A percentile compares a stretch with the other conserved stretches of the same genome.
These are phyloP conservation scores for Seiridium cupressi DNA, from an alignment of 2,329 filamentous ascomycete species.

Conservation along the genomic window DNA sequence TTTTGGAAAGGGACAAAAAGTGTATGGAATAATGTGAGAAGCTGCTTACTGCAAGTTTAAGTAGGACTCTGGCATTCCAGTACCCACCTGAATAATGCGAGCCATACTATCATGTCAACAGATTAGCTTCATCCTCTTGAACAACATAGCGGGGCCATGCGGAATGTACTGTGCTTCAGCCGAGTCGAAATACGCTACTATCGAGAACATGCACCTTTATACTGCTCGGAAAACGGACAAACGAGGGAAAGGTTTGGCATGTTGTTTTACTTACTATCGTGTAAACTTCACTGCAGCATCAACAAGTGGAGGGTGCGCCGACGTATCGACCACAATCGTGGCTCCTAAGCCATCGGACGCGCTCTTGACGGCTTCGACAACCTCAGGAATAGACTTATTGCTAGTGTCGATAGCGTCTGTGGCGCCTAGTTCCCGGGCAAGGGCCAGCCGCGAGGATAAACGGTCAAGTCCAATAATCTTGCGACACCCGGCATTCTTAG, in stretches of 20 bases:
- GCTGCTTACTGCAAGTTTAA: constrained; percentile 31
- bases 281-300: constrained; percentile 39
- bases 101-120: constrained; percentile 26
- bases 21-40: too few relatives aligned
- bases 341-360: constrained; percentile 45
- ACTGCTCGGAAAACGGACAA: too few relatives aligned
- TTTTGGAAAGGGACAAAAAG: too few relatives aligned
- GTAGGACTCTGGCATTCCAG: constrained; percentile 39
- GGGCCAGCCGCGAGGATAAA: constrained; percentile 65
- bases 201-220: too few relatives aligned
- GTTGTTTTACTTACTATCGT: constrained; percentile 20
- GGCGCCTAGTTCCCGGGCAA: constrained; percentile 66
- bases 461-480: constrained; percentile 48
- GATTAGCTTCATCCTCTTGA: too few relatives aligned
- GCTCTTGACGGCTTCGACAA: constrained; percentile 43
- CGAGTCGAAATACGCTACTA: too few relatives aligned
- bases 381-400: constrained; percentile 32
- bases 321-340: constrained; percentile 48
- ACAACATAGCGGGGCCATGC: too few relatives aligned
- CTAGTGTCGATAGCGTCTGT: constrained; percentile 33
- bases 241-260: too few relatives aligned
- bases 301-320: constrained; percentile 38
- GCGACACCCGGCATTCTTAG: constrained; percentile 4
- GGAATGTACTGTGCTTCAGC: too few relatives aligned
- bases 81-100: constrained; percentile 49